These are phyloP conservation scores for Boletales sp. DNA, from an alignment of 768 basidiomycete genomes.

Conservation along the genomic window DNA sequence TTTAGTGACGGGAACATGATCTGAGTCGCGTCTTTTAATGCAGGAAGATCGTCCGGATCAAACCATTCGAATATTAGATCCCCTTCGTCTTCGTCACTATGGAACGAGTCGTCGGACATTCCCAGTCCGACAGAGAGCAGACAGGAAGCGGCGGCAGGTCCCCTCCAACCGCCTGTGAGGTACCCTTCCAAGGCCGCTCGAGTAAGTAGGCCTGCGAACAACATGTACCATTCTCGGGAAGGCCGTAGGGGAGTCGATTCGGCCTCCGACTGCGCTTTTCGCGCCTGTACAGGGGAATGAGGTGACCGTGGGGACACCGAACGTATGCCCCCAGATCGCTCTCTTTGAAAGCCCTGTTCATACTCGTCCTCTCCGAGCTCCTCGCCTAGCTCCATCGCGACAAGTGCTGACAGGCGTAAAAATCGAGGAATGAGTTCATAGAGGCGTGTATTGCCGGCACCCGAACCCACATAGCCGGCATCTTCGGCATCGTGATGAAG, in stretches of 20 bases:
- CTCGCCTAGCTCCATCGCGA: constrained; percentile 71
- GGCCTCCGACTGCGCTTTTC: constrained; percentile 31
- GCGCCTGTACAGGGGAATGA: constrained; percentile 5
- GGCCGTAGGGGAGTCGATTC: constrained; percentile 58
- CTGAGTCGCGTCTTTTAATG: constrained; percentile 57
- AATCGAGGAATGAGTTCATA: constrained; percentile 68
- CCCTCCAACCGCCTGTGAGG: constrained; percentile 76
- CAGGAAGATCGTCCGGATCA: constrained; percentile 76
- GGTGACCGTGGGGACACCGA: constrained; percentile 12
- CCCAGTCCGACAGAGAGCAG: constrained; percentile 71
- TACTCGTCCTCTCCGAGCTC: constrained; percentile 60
- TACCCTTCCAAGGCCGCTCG: constrained; percentile 87
- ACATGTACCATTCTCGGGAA: constrained; percentile 77
- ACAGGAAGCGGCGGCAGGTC: constrained; percentile 64
- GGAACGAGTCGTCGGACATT: constrained; percentile 27
- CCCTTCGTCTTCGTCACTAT: constrained; percentile 31
- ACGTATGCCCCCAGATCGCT: constrained; percentile 16
- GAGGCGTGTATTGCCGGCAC: constrained; percentile 60
- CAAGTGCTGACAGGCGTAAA: constrained; percentile 71
- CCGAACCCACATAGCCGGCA: constrained; percentile 28
- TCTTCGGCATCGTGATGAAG: constrained; percentile 19
- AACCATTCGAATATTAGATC: constrained; percentile 50
- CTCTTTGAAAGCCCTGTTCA: constrained; percentile 29
- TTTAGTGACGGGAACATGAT: constrained; percentile 64
- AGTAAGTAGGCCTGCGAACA: constrained; percentile 72